Percentiles rank a stretch among this genome's conserved stretches.
Evolutionary conservation across 164 flowering plant species (phyloP).

Genomic region (Akebia trifoliata): DNA sequence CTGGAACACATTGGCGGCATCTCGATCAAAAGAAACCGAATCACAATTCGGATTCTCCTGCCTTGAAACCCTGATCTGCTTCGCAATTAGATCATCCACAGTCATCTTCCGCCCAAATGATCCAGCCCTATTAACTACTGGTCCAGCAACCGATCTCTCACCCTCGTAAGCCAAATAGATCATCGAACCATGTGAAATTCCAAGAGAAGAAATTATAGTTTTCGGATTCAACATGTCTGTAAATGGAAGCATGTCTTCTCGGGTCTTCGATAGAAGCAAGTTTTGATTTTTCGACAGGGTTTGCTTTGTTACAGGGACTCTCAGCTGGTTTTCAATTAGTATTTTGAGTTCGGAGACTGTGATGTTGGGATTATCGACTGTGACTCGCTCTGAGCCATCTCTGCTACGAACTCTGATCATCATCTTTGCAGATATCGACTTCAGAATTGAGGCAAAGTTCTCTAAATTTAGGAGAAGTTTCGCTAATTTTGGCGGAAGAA

Average conservation of each 20-base stretch:
- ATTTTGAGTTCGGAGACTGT: slow-evolving; percentile 60
- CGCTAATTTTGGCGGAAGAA: too few relatives aligned
- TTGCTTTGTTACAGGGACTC: slow-evolving; percentile 55
- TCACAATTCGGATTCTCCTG: slow-evolving; percentile 80
- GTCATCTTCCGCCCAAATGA: slow-evolving; percentile 92
- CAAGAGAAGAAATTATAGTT: slow-evolving; percentile 56
- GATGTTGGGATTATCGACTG: slow-evolving; percentile 41
- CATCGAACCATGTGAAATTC: slow-evolving; percentile 69
- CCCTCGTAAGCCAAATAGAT: slow-evolving; percentile 69
- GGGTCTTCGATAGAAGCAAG: slow-evolving; percentile 68
- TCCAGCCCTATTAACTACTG: slow-evolving; percentile 53
- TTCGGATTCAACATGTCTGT: slow-evolving; percentile 60
- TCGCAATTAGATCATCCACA: slow-evolving; percentile 86
- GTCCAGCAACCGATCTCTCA: slow-evolving; percentile 59
- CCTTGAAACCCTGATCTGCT: slow-evolving; percentile 72
- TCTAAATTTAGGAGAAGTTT: too few relatives aligned
- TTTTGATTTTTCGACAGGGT: slow-evolving; percentile 73
- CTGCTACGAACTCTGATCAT: slow-evolving; percentile 87
- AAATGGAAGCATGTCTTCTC: slow-evolving; percentile 38
- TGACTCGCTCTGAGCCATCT: slow-evolving; percentile 76
- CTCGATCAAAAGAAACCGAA: slow-evolving; percentile 81
- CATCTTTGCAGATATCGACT: too few relatives aligned
- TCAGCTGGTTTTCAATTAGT: slow-evolving; percentile 65
- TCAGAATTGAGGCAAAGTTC: too few relatives aligned
- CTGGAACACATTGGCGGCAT: slow-evolving; percentile 79